These are phyloP conservation scores for Scenedesmus sp. DNA, from an alignment of 163 green algal genomes.

Conservation along the genomic window DNA sequence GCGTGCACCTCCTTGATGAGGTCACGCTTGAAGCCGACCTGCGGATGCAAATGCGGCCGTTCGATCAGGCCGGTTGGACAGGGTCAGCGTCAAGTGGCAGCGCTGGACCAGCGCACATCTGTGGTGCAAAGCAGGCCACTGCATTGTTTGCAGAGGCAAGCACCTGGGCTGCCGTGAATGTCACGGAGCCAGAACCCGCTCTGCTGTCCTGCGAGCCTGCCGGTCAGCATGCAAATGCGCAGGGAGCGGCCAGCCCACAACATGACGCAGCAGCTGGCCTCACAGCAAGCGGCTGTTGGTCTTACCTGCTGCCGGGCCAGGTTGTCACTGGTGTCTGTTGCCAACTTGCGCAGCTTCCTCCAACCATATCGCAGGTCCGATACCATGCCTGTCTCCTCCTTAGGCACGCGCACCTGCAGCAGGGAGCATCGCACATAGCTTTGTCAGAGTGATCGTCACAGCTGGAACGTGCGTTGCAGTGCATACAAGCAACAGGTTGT, in stretches of 20 bases:
- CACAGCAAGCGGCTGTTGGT: not conserved
- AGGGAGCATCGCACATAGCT: not conserved
- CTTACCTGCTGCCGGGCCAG: conserved; percentile 85
- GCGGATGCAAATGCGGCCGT: conserved; percentile 17
- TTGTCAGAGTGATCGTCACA: not conserved
- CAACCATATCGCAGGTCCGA: conserved; percentile 92
- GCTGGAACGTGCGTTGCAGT: not conserved
- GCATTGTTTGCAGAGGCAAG: no score
- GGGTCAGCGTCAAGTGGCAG: no score
- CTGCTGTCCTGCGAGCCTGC: no score
- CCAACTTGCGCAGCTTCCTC: conserved; percentile 93
- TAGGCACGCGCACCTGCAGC: conserved; percentile 83
- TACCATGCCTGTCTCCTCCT: conserved; percentile 94
- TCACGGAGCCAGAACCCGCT: no score
- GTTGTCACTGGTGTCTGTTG: conserved; percentile 87
- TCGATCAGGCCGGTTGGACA: no score
- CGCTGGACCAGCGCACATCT: not conserved
- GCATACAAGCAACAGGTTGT: no score
- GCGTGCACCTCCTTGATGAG: conserved; percentile 92
- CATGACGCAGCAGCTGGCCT: no score
- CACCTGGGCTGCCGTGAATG: no score
- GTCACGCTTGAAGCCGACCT: conserved; percentile 92
- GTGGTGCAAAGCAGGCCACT: no score
- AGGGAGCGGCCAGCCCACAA: not conserved
- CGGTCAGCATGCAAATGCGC: not conserved